Percentiles rank a stretch among this genome's conserved stretches.
phyloP scores from a whole-genome alignment of 352 stramenopile species.

The Pythium myriotylum region DNA sequence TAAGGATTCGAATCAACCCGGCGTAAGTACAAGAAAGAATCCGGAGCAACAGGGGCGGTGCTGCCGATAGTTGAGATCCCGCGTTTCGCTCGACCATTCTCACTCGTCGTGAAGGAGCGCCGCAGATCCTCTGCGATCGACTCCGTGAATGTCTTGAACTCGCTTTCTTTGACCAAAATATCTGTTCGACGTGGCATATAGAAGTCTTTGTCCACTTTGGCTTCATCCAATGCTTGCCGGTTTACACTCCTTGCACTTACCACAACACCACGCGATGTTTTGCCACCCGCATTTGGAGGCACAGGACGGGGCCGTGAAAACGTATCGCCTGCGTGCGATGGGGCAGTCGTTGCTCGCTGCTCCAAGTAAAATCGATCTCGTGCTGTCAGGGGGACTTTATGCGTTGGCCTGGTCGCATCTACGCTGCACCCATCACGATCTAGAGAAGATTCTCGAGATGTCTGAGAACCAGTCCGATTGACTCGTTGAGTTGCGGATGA shows the following conservation, averaged over 20 bases:
- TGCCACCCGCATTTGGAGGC: too few relatives aligned
- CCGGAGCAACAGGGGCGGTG: slow-evolving; percentile 32
- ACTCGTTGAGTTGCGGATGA: slow-evolving; percentile 8
- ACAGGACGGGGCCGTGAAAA: slow-evolving; percentile 7
- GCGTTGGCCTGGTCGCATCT: not conserved
- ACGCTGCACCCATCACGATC: not conserved
- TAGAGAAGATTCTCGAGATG: not conserved
- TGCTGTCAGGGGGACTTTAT: slow-evolving; percentile 56
- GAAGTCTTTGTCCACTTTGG: not conserved
- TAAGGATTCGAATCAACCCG: slow-evolving; percentile 79
- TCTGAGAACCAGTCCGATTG: not conserved
- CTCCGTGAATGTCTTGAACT: slow-evolving; percentile 70
- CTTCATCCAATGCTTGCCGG: too few relatives aligned
- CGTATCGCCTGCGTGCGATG: slow-evolving; percentile 12
- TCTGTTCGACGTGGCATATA: slow-evolving; percentile 33
- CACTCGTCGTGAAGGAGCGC: slow-evolving; percentile 13
- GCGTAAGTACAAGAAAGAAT: slow-evolving; percentile 80
- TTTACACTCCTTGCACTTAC: too few relatives aligned
- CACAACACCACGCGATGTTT: too few relatives aligned
- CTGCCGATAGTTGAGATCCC: not conserved
- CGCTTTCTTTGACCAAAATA: slow-evolving; percentile 43
- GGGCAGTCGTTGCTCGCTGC: slow-evolving; percentile 46
- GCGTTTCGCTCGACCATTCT: not conserved
- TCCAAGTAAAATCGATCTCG: slow-evolving; percentile 67
- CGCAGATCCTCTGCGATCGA: slow-evolving; percentile 49